Conservation (phyloP, 2,329 filamentous ascomycete species). For the Fusarium equiseti region DNA sequence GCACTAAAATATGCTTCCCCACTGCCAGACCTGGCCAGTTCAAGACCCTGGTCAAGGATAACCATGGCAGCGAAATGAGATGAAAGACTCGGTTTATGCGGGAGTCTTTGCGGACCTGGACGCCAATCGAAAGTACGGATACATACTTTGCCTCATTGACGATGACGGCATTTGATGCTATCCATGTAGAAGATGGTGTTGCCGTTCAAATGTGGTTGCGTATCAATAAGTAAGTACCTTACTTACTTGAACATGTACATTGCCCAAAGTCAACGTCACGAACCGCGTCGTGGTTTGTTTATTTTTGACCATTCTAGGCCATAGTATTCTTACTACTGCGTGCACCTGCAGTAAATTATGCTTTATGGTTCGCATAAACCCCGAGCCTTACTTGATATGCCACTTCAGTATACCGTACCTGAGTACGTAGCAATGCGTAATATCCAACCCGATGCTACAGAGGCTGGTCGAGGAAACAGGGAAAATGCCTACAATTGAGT, state of each 20-base stretch:
- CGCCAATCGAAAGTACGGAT: not conserved
- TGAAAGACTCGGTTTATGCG: conserved; percentile 23
- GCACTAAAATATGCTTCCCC: conserved; percentile 2
- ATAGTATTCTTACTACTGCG: conserved; percentile 6
- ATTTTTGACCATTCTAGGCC: conserved; percentile 17
- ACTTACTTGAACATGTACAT: not conserved
- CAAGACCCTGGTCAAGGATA: conserved; percentile 26
- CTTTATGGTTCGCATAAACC: conserved; percentile 30
- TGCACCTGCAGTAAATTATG: conserved; percentile 20
- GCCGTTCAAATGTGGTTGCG: not conserved
- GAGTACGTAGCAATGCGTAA: conserved; percentile 13
- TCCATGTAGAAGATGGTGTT: conserved; percentile 1
- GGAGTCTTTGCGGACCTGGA: conserved; percentile 31
- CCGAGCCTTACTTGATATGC: conserved; percentile 20
- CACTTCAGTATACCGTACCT: not conserved
- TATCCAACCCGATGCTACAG: conserved; percentile 1
- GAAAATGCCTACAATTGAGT: conserved; percentile 16
- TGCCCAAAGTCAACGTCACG: conserved; percentile 28
- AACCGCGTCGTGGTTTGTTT: conserved; percentile 26
- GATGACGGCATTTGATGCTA: conserved; percentile 35
- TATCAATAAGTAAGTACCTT: not conserved
- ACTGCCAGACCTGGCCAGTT: conserved; percentile 12
- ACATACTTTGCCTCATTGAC: not conserved
- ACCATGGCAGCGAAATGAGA: conserved; percentile 43
- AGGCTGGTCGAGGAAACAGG: conserved; percentile 21